Base-by-base conservation (phyloP, 2,329 filamentous ascomycete genomes). In the Myriangium duriaei region DNA sequence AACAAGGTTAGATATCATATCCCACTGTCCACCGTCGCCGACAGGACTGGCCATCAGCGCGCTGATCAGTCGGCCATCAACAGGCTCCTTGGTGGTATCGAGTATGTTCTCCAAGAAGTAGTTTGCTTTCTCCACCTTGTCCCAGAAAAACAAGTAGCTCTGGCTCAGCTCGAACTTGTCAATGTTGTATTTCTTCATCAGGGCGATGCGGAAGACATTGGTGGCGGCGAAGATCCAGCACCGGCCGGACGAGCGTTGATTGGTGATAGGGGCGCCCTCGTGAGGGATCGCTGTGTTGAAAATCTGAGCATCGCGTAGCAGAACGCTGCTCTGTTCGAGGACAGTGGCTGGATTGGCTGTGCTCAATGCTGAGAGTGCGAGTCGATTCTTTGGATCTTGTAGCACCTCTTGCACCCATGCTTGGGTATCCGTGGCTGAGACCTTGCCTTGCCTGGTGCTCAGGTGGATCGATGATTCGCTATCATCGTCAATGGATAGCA, bases 221-320 rank as follows among this genome's bases (percentile, higher is more conserved):
- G 83, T 91, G 4, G 81, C 76, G 1, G 86, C 86, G 50, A 94
- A 94, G 45, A 93, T 73, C 86, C 86, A 94, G 67, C 86, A 94
- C 46, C 86, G 71, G 5, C 85, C 86, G 2, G 80, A 86, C 5
- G 73, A 73, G 21, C 79, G 71, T 62, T 94, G 85, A 57, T 92
- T 87, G 0, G 86, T 92, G 45, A 93, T 79, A 0, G 86, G 86
- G 0, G 68, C 71, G 34, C 85, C 86, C 57, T 93, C 85, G 39
- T 82, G 69, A 0, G 84, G 81, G 43, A 93, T 86, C 56, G 76
- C 76, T 56, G 86, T 62, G 53, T 87, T 92, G 74, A 86, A 93
- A 44, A 81, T 71, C 40, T 93, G 85, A 39, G 75, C 79, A 54
- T 91, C 80, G 29, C 70, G 61, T 42, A 84, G 72, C 39, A 72